Conservation (phyloP, 192 early-diverging fungal species). For the Dispira simplex region DNA sequence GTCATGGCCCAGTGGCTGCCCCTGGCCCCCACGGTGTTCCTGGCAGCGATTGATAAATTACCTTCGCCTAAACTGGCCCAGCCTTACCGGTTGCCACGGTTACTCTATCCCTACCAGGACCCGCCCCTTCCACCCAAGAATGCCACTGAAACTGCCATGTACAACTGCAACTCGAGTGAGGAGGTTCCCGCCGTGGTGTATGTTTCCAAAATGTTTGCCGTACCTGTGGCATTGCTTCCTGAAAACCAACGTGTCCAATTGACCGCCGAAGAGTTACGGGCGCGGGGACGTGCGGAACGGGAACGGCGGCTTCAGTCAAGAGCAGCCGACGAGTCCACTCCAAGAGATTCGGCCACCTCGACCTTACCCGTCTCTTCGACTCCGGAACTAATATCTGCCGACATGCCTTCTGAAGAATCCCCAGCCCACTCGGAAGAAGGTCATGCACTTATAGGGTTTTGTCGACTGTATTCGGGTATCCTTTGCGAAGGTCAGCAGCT, state of each 20-base stretch:
- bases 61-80: conserved; percentile 80
- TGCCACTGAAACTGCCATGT: conserved; percentile 56
- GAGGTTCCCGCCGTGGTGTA: conserved; percentile 62
- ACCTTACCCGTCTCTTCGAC: not conserved
- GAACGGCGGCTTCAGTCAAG: conserved; percentile 8
- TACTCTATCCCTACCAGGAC: conserved; percentile 43
- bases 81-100: conserved; percentile 52
- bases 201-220: conserved; percentile 88
- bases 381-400: not conserved
- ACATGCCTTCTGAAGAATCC: conserved; percentile 16
- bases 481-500: conserved; percentile 73
- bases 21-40: conserved; percentile 70
- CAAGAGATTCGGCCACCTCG: not conserved
- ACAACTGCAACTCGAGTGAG: conserved; percentile 43
- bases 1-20: conserved; percentile 95
- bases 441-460: conserved; percentile 78
- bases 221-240: conserved; percentile 60
- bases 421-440: conserved; percentile 25
- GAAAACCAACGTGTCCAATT: conserved; percentile 49
- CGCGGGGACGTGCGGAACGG: conserved; percentile 37
- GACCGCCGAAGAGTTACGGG: conserved; percentile 81
- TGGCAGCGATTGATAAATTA: conserved; percentile 74
- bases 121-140: conserved; percentile 21
- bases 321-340: not conserved
- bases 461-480: conserved; percentile 85